Percentiles rank a stretch among this genome's conserved stretches.
phyloP scores from a whole-genome alignment of 345 rosid species.

The Moricandia moricandioides region DNA sequence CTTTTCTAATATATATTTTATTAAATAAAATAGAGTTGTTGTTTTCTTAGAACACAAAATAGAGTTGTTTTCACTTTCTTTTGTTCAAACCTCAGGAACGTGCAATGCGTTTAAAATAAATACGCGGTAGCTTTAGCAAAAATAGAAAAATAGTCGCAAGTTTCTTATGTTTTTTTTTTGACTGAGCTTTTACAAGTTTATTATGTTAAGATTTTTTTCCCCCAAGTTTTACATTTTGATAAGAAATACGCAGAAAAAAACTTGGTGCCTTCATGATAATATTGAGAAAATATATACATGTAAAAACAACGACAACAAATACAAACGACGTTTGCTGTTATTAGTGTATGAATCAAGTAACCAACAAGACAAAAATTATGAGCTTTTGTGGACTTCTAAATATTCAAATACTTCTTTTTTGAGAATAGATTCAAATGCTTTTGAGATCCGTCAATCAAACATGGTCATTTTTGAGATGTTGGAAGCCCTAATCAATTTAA shows the following conservation, averaged over 20 bases:
- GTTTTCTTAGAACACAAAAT: not conserved
- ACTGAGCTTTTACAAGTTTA: too few species aligned
- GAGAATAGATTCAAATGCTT: not conserved
- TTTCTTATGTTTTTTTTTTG: too few species aligned
- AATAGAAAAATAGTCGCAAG: not conserved
- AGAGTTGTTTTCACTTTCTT: not conserved
- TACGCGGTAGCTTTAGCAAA: constrained; percentile 14
- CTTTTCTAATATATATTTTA: not conserved
- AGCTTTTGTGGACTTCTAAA: not conserved
- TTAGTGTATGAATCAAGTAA: not conserved
- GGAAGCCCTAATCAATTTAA: too few species aligned
- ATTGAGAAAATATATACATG: not conserved
- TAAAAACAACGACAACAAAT: not conserved
- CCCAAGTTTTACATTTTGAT: not conserved
- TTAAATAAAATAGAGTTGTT: too few species aligned
- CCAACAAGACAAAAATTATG: not conserved
- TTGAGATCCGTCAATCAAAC: not conserved
- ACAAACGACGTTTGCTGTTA: not conserved
- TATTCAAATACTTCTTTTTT: not conserved
- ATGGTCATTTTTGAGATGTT: too few species aligned
- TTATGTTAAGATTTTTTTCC: not conserved
- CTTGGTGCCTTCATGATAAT: not conserved
- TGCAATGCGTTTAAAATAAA: constrained; percentile 3
- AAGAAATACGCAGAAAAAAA: not conserved
- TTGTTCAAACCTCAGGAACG: not conserved